Conservation (phyloP, 495 filamentous ascomycete genomes). For the Aspergillus heteromorphus region DNA sequence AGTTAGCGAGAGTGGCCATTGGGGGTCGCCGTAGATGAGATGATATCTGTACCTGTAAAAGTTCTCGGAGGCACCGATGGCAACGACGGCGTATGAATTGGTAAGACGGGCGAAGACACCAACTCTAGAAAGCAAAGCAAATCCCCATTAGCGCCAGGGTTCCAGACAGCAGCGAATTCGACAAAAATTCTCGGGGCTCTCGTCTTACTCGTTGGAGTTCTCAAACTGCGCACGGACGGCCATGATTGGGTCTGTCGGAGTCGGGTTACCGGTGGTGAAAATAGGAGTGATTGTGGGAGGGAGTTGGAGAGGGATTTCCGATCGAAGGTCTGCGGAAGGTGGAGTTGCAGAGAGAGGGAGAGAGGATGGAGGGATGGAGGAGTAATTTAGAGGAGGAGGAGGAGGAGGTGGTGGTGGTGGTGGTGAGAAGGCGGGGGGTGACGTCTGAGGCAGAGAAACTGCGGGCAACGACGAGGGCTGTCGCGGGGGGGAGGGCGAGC, state of each 20-base stretch:
- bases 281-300: background rate
- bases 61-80: constrained; percentile 92
- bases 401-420: background rate
- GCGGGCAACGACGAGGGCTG: background rate
- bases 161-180: background rate
- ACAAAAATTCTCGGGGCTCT: background rate
- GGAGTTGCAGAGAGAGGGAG: background rate
- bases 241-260: constrained; percentile 41
- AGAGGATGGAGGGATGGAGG: background rate
- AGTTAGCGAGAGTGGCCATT: constrained; percentile 3
- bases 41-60: constrained; percentile 73
- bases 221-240: constrained; percentile 89
- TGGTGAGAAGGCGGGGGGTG: constrained; percentile 13
- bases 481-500: background rate
- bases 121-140: constrained; percentile 55
- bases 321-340: background rate
- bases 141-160: background rate
- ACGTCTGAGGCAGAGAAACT: constrained; percentile 12
- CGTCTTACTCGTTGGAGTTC: constrained; percentile 91
- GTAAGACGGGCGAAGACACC: constrained; percentile 95
- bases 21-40: background rate
- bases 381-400: background rate
- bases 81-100: constrained; percentile 91
- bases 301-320: background rate
- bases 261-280: background rate